Conservation (phyloP, 2,329 filamentous ascomycete genomes). For the Beauveria pseudobassiana region DNA sequence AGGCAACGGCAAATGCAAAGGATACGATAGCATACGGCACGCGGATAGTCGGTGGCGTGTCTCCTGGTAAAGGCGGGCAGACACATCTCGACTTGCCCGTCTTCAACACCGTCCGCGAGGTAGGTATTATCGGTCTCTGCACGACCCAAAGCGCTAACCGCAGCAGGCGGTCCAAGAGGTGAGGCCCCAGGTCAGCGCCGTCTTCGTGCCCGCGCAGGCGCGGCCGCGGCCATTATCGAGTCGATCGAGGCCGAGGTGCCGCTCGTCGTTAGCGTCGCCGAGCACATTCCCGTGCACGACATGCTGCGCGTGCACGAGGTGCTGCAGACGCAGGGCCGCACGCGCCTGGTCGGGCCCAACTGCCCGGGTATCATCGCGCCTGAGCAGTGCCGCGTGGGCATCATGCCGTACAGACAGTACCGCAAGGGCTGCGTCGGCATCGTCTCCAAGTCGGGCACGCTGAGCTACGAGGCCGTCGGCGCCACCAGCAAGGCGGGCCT, state of each 20-base stretch:
- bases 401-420: conserved; percentile 35
- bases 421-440: conserved; percentile 61
- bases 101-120: conserved; percentile 27
- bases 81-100: conserved; percentile 28
- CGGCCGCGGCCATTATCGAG: conserved; percentile 62
- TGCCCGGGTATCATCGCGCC: conserved; percentile 74
- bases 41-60: conserved; percentile 30
- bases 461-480: conserved; percentile 74
- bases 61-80: conserved; percentile 27
- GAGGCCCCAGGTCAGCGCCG: conserved; percentile 58
- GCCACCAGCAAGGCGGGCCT: conserved; percentile 66
- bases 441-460: conserved; percentile 71
- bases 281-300: conserved; percentile 73
- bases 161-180: conserved; percentile 26
- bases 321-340: conserved; percentile 62
- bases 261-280: conserved; percentile 69
- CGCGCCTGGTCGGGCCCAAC: conserved; percentile 71
- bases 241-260: conserved; percentile 72
- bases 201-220: conserved; percentile 65
- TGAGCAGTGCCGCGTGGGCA: conserved; percentile 49
- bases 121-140: conserved; percentile 8
- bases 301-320: conserved; percentile 65
- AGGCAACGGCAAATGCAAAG: conserved; percentile 31
- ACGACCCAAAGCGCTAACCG: background rate
- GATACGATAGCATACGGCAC: conserved; percentile 33